Evolutionary conservation across 2,329 filamentous ascomycete genomes (phyloP), one percentile per base, ranked within the genome.

Genomic region (Ceratocystis huliohia): DNA sequence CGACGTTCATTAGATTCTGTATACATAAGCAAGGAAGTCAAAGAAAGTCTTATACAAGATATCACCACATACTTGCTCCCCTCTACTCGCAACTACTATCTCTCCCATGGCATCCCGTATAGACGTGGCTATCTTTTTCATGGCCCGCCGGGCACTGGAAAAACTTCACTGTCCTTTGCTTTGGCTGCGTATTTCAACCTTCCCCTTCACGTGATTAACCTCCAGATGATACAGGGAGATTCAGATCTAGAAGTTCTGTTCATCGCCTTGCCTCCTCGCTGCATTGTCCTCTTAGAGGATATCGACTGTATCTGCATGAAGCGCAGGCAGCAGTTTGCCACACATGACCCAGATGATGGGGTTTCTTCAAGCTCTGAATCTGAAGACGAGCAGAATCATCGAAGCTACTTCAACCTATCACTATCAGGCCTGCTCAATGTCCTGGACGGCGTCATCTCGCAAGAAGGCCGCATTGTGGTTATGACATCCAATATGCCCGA

Each of bases 401-500:
- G 25, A 45, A 5, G 17, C 22, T 22, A 48, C 8, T 48, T 20
- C 8, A 28, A 62, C 8, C 25, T 68, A 44, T 89, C 88, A 0
- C 80, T 94, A 1, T 89, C 88, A 0, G 89, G 89, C 0, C 80
- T 95, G 0, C 81, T 95, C 64, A 95, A 95, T 74, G 87, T 88
- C 67, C 90, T 95, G 68, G 89, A 95, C 71, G 88, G 90, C 65
- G 88, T 91, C 0, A 88, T 87, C 0, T 88, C 85, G 2, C 88
- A 89, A 71, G 89, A 93, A 75, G 89, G 88, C 30, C 83, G 88
- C 59, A 83, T 93, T 13, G 81, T 93, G 20, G 86, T 93, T 76
- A 91, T 92, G 87, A 92, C 89, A 0, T 91, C 88, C 41, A 94
- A 93, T 74, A 82, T 84, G 68, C 86, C 87, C 2, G 85, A 92